Percentiles rank a stretch among this genome's conserved stretches.
phyloP scores from a whole-genome alignment of 352 stramenopile species.

The Globisporangium apiculatum region DNA sequence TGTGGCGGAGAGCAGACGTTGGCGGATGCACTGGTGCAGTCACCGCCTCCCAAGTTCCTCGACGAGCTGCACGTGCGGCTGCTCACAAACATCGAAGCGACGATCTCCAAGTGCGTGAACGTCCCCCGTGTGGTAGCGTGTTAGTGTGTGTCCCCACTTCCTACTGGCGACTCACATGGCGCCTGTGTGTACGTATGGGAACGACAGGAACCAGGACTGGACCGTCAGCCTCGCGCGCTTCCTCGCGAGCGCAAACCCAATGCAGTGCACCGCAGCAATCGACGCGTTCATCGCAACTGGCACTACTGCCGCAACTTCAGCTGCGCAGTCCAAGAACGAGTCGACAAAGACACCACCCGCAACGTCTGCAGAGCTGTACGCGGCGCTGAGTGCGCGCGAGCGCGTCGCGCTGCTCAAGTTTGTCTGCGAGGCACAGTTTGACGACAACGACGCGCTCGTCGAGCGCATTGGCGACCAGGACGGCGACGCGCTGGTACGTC shows the following conservation, averaged over 20 bases:
- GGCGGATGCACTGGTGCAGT: conserved; percentile 25
- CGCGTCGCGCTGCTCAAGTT: conserved; percentile 49
- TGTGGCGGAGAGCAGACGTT: conserved; percentile 15
- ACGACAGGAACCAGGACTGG: conserved; percentile 35
- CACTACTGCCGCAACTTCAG: background rate
- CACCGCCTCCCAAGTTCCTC: conserved; percentile 26
- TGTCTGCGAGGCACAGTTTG: conserved; percentile 58
- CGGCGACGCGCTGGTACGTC: conserved; percentile 33
- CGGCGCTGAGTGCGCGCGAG: conserved; percentile 28
- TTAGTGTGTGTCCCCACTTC: background rate
- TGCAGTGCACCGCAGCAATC: conserved; percentile 6
- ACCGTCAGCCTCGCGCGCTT: conserved; percentile 39
- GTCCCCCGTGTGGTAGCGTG: background rate
- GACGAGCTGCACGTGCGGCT: conserved; percentile 41
- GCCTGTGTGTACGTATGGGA: background rate
- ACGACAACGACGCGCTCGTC: conserved; percentile 49
- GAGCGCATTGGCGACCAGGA: conserved; percentile 51
- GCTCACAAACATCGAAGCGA: conserved; percentile 36
- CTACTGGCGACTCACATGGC: background rate
- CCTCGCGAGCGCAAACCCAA: conserved; percentile 27
- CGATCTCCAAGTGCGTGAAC: conserved; percentile 35
- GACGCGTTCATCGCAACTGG: conserved; percentile 7
- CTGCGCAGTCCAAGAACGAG: conserved; percentile 8
- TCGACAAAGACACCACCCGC: conserved; percentile 8
- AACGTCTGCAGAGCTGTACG: conserved; percentile 28